Percentiles rank a stretch among this genome's conserved stretches.
These are phyloP conservation scores for Nannochloropsis granulata DNA, from an alignment of 108 stramenopile genomes.

Conservation along the genomic window DNA sequence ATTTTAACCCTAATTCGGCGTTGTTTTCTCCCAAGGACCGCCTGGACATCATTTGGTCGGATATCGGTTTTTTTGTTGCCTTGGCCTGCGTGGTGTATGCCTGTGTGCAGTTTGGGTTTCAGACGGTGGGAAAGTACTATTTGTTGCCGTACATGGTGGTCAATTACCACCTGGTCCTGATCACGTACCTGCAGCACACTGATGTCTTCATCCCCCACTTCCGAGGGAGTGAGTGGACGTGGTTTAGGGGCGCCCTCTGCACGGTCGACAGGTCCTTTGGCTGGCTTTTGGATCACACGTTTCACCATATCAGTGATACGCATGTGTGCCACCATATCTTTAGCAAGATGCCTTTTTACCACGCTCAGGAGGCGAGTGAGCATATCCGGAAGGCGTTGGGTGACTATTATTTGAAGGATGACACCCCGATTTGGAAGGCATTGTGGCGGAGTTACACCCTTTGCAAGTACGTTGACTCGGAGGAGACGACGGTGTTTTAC, in stretches of 20 bases:
- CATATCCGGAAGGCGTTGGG: slow-evolving; percentile 51
- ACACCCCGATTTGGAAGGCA: slow-evolving; percentile 36
- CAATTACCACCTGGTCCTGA: slow-evolving; percentile 91
- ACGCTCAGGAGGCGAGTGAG: slow-evolving; percentile 78
- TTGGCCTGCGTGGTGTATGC: slow-evolving; percentile 43
- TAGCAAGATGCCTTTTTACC: slow-evolving; percentile 97
- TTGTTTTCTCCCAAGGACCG: slow-evolving; percentile 35
- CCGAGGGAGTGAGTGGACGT: slow-evolving; percentile 85
- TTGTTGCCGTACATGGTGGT: slow-evolving; percentile 71
- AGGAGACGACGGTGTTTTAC: slow-evolving; percentile 29
- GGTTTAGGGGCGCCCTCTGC: slow-evolving; percentile 86
- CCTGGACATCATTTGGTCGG: slow-evolving; percentile 61
- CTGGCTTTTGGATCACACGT: slow-evolving; percentile 66
- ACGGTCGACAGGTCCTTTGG: slow-evolving; percentile 92
- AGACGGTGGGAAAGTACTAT: slow-evolving; percentile 78
- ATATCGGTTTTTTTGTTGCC: slow-evolving; percentile 49
- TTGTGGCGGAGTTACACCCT: slow-evolving; percentile 30
- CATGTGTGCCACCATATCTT: slow-evolving; percentile 97
- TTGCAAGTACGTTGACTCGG: slow-evolving; percentile 35
- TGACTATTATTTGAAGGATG: slow-evolving; percentile 39
- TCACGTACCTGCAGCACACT: slow-evolving; percentile 99
- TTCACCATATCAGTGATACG: slow-evolving; percentile 95
- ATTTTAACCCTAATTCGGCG: slow-evolving; percentile 38
- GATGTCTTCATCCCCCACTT: slow-evolving; percentile 95
- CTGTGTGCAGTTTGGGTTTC: slow-evolving; percentile 38